Base-by-base conservation (phyloP, 805 yeast species). In the Metschnikowia orientalis region DNA sequence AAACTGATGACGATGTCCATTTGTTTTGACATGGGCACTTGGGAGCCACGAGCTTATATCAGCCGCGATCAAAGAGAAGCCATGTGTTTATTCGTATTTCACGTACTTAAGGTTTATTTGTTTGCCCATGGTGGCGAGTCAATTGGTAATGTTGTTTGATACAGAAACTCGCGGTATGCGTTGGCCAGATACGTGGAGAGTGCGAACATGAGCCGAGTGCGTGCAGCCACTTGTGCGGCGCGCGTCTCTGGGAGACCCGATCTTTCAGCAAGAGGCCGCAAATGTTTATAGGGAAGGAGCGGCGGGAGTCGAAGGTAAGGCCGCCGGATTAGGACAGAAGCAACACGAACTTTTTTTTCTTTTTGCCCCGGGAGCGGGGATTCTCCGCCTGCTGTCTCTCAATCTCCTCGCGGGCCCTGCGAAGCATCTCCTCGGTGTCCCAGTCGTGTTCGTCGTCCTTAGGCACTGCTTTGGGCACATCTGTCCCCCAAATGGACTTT, bases 401-500 rank as follows among this genome's bases (percentile, higher is more conserved):
- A 54, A 69, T 71, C 38, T 68, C 73, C 44, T 67, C 72, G 38
- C 64, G 69, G 3, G 77, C 79, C 43, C 64, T 65, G 16, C 72
- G 56, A 14, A 79, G 63, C 69, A 74, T 61, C 37, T 73, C 72
- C 40, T 61, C 70, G 6, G 70, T 70, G 26, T 72, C 79, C 50
- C 67, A 63, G 23, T 65, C 72, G 36, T 69, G 73, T 6, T 59
- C 67, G 1, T 53, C 42, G 63, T 56, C 58, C 41, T 60, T 8
- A 55, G 56, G 19, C 57, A 57, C 69, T 1, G 60, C 45, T 33
- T 58, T 64, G 4, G 70, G 71, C 2, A 77, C 73, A 33, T 59
- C 64, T 1, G 92, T 83, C 0, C 94, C 94, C 94, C 94, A 84
- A 3, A 84, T 77, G 0, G 92, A 79, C 50, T 35, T 34, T 26